phyloP scores from a whole-genome alignment of 768 basidiomycete genomes.

The Xerocomellus chrysenteron region DNA sequence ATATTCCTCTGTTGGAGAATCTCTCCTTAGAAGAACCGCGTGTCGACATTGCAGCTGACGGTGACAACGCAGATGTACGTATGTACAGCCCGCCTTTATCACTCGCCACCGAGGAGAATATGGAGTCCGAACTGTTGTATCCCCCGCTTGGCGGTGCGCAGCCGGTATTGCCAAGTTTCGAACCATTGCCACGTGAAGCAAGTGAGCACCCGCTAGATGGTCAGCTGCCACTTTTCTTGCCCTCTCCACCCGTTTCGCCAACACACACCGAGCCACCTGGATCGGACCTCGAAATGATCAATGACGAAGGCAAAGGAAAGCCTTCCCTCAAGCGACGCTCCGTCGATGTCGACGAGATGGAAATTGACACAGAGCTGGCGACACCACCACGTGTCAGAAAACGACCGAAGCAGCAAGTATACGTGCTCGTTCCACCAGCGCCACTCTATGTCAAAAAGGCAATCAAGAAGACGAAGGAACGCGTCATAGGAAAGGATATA shows the following conservation, averaged over 20 bases:
- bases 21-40: conserved; percentile 22
- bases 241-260: conserved; percentile 43
- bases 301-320: conserved; percentile 1
- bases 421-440: conserved; percentile 31
- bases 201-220: conserved; percentile 11
- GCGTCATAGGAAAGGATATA: conserved; percentile 12
- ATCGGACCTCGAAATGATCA: conserved; percentile 20
- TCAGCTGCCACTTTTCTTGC: conserved; percentile 47
- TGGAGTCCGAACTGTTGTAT: conserved; percentile 8
- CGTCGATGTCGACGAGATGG: conserved; percentile 13
- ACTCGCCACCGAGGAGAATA: conserved; percentile 8
- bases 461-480: conserved; percentile 18
- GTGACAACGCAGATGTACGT: conserved; percentile 16
- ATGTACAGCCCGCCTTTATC: conserved; percentile 22
- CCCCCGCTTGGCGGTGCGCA: conserved; percentile 2
- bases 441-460: conserved; percentile 22
- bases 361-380: not conserved
- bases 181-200: conserved; percentile 11
- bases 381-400: conserved; percentile 15
- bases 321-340: conserved; percentile 24
- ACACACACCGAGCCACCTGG: conserved; percentile 18
- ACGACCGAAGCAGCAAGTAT: conserved; percentile 25
- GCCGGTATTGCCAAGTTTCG: conserved; percentile 3
- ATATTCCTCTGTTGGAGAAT: conserved; percentile 19
- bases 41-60: not conserved